Evolutionary conservation across 345 rosid genomes (phyloP), one percentile per base, ranked within the genome.

Genomic region (Aquilaria malaccensis): DNA sequence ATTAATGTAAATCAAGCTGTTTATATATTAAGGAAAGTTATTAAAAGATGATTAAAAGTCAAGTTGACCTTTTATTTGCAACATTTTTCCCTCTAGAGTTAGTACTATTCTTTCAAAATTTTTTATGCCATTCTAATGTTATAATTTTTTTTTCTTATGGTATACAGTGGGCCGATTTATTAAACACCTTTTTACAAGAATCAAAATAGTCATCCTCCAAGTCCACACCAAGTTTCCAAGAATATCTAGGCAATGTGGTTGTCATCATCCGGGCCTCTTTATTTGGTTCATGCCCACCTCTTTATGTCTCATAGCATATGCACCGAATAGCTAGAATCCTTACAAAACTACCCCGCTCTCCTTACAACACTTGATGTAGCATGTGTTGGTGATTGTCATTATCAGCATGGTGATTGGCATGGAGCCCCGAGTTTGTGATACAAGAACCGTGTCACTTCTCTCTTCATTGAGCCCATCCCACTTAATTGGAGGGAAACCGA

Each of bases 101-200:
- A 22, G 22, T 22, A 22, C 22, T 22, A 22, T 22, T 22, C 22
- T 22, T 37, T 37, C 1, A 37, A 4, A 4, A 4, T 4, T 0
- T 37, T 37, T 22, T 22, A 22, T 22, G 22, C 22, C 22, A 22
- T 22, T 22, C 22, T 22, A 22, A 0, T 22, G 0, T 22, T 22
- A 22, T 22, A 22, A 22, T 59, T 59, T 6, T 11, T 29, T 9
- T 1, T 52, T 7, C 9, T 13, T 6, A 3, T 6, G 1, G 30
- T 58, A 2, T 45, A 12, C 69, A 82, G 84, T 77, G 77, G 84
- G 75, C 60, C 6, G 87, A 82, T 65, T 47, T 76, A 50, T 73
- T 71, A 60, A 72, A 76, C 45, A 15, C 80, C 9, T 78, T 72
- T 62, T 55, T 80, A 11, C 67, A 63, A 66, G 85, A 83, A 59